Base-by-base conservation (phyloP, 352 stramenopile genomes). In the Phytopythium oedochilum region DNA sequence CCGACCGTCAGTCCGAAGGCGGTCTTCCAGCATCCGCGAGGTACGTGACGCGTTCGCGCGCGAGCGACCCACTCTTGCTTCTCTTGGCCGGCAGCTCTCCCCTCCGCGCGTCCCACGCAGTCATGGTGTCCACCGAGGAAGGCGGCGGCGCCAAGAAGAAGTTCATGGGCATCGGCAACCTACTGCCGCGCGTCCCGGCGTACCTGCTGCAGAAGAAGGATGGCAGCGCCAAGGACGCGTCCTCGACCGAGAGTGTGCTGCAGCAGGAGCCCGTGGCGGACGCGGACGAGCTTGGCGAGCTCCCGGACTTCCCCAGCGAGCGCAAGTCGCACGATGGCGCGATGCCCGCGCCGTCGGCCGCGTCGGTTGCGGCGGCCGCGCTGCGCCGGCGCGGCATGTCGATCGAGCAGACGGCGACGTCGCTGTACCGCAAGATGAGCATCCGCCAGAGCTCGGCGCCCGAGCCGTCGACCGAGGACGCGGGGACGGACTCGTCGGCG, bases 121-220 rank as follows among this genome's bases (percentile, higher is more conserved):
- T 10, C 31, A 81, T 81, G 74, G 71, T 79, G 59, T 76, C 64
- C 2, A 78, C 64, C 6, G 69, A 79, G 53, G 64, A 73, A 35
- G 60, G 51, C 25, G 50, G 49, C 61, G 54, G 47, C 35, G 57
- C 59, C 10, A 81, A 81, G 61, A 75, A 83, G 55, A 83, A 82
- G 49, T 78, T 67, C 32, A 36, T 64, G 12, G 51, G 63, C 54
- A 71, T 79, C 47, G 77, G 80, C 54, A 83, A 67, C 25, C 84
- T 83, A 53, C 53, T 91, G 2, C 78, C 80, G 35, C 88, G 85
- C 55, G 74, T 88, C 3, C 66, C 80, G 23, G 58, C 66, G 15
- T 83, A 78, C 53, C 58, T 68, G 36, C 64, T 73, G 20, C 70
- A 82, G 46, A 75, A 83, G 64, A 66, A 58, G 39, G 49, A 55